phyloP scores from a whole-genome alignment of 1,139 yeast species.

The Waltiozyma sp. region DNA sequence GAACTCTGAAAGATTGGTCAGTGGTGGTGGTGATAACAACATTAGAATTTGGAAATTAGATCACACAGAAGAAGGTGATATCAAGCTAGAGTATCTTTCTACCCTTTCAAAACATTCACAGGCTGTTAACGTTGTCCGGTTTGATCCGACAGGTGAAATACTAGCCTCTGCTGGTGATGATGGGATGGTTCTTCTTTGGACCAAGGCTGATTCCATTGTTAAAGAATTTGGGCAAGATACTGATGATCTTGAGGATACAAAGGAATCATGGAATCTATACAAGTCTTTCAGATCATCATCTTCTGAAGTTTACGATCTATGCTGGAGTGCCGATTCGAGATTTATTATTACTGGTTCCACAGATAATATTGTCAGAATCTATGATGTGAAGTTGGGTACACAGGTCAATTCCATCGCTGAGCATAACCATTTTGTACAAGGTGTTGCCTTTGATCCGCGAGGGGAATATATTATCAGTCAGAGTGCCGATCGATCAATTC shows the following conservation, averaged over 20 bases:
- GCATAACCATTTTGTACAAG: slow-evolving; percentile 87
- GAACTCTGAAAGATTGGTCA: slow-evolving; percentile 44
- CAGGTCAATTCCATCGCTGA: slow-evolving; percentile 55
- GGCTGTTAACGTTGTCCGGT: slow-evolving; percentile 87
- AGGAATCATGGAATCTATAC: slow-evolving; percentile 63
- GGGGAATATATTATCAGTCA: slow-evolving; percentile 74
- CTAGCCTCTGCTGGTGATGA: slow-evolving; percentile 94
- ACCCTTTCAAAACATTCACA: slow-evolving; percentile 84
- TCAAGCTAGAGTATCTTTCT: slow-evolving; percentile 46
- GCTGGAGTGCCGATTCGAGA: slow-evolving; percentile 81
- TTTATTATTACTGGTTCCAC: slow-evolving; percentile 81
- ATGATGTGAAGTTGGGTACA: slow-evolving; percentile 44
- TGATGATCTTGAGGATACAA: slow-evolving; percentile 35
- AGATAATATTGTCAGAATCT: slow-evolving; percentile 75
- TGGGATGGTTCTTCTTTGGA: slow-evolving; percentile 80
- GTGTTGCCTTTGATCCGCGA: slow-evolving; percentile 90
- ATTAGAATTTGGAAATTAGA: slow-evolving; percentile 46
- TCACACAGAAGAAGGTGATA: slow-evolving; percentile 19
- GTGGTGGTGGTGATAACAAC: slow-evolving; percentile 93
- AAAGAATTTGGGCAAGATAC: slow-evolving; percentile 47
- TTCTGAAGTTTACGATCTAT: slow-evolving; percentile 78
- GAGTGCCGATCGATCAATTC: slow-evolving; percentile 79
- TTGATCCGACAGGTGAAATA: slow-evolving; percentile 51
- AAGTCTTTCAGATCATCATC: slow-evolving; percentile 47
- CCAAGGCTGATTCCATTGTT: slow-evolving; percentile 38